Percentiles rank a stretch among this genome's conserved stretches.
Evolutionary conservation across 306 rosid genomes (phyloP).

Genomic region (Hylodesmum podocarpum): DNA sequence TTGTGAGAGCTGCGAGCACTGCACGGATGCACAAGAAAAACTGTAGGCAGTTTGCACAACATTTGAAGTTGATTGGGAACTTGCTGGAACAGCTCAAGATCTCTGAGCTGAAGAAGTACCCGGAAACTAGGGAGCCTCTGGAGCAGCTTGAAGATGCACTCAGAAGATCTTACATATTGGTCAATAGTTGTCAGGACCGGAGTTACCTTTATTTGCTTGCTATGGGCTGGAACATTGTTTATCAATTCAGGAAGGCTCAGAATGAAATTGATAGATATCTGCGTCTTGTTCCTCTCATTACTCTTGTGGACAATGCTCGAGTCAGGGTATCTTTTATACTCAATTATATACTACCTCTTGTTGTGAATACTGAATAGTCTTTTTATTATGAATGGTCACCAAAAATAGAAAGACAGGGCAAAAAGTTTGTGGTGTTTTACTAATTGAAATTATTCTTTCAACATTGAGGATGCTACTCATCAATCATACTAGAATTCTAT

Average conservation of each 20-base stretch:
- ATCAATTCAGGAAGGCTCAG: constrained; percentile 96
- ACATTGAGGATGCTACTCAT: not conserved
- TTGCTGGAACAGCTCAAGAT: constrained; percentile 94
- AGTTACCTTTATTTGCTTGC: constrained; percentile 91
- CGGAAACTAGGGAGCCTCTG: constrained; percentile 90
- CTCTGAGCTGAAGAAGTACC: constrained; percentile 89
- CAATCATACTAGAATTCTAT: not conserved
- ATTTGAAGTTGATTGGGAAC: constrained; percentile 89
- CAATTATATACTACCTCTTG: constrained; percentile 4
- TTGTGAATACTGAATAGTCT: not conserved
- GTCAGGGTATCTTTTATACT: constrained; percentile 72
- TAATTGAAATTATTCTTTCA: not conserved
- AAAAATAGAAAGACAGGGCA: not conserved
- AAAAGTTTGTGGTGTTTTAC: not conserved
- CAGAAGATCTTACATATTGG: constrained; percentile 80
- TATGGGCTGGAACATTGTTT: constrained; percentile 98
- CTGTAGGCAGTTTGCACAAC: constrained; percentile 90
- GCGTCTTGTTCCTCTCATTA: constrained; percentile 85
- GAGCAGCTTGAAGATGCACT: constrained; percentile 97
- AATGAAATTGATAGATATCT: constrained; percentile 90
- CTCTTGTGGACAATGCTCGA: constrained; percentile 94
- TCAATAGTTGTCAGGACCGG: constrained; percentile 88
- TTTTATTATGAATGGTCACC: not conserved
- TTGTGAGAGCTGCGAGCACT: constrained; percentile 83
- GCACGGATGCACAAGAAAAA: constrained; percentile 96